These are phyloP conservation scores for Paspalum notatum DNA, from an alignment of 176 grass and related monocot genomes.

Conservation along the genomic window DNA sequence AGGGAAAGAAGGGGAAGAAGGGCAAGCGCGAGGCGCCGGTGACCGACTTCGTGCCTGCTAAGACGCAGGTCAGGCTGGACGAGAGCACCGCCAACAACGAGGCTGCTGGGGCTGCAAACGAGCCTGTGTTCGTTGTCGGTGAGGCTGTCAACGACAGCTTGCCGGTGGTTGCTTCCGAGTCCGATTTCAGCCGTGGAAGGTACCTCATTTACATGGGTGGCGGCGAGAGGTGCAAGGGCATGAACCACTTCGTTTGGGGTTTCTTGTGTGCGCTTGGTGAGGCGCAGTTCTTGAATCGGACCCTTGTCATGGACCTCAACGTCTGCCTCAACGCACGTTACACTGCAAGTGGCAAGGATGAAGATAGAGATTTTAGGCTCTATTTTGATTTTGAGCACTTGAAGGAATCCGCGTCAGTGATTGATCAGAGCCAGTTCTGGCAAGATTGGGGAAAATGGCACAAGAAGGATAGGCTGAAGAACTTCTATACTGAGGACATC, in stretches of 20 bases:
- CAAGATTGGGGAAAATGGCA: constrained; percentile 77
- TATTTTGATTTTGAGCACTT: constrained; percentile 96
- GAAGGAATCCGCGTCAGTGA: constrained; percentile 71
- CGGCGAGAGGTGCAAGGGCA: constrained; percentile 93
- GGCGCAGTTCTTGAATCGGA: constrained; percentile 86
- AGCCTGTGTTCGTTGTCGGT: constrained; percentile 55
- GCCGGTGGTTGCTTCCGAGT: constrained; percentile 75
- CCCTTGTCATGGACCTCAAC: constrained; percentile 82
- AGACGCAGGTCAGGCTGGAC: constrained; percentile 53
- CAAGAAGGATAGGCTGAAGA: constrained; percentile 67
- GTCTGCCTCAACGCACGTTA: constrained; percentile 77
- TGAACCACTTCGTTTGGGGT: constrained; percentile 94
- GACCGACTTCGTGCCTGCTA: constrained; percentile 44
- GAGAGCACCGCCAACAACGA: constrained; percentile 63
- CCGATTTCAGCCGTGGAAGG: constrained; percentile 55
- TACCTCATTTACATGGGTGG: constrained; percentile 90
- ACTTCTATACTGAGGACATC: constrained; percentile 79
- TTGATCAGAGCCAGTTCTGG: constrained; percentile 86
- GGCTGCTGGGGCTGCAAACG: constrained; percentile 28
- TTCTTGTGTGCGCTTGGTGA: constrained; percentile 85
- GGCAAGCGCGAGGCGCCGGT: constrained; percentile 21
- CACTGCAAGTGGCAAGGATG: constrained; percentile 63
- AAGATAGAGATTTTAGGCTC: constrained; percentile 84
- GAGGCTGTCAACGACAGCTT: constrained; percentile 84
- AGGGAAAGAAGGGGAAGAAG: constrained; percentile 70